Evolutionary conservation across 208 protist species (phyloP).

Genomic region (Crithidia expoeki): DNA sequence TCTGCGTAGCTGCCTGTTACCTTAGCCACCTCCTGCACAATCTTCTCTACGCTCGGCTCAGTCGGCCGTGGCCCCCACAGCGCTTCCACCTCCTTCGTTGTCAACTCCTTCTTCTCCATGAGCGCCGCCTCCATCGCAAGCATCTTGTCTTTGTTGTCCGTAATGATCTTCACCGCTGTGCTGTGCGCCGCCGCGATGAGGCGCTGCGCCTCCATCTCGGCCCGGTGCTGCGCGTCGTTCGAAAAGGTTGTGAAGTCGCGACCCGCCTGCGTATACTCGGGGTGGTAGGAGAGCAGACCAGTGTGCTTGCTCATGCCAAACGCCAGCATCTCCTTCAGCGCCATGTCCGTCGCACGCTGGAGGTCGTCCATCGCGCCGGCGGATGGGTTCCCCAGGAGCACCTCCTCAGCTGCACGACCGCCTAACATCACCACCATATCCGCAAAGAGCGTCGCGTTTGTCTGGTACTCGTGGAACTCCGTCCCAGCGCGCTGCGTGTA

Average conservation of each 20-base stretch:
- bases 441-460: slow-evolving; percentile 85
- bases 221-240: slow-evolving; percentile 71
- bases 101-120: slow-evolving; percentile 84
- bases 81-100: slow-evolving; percentile 64
- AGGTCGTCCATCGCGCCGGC: slow-evolving; percentile 90
- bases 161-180: slow-evolving; percentile 60
- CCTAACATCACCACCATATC: slow-evolving; percentile 89
- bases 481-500: slow-evolving; percentile 88
- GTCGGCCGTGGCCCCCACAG: slow-evolving; percentile 77
- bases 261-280: slow-evolving; percentile 80
- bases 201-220: slow-evolving; percentile 75
- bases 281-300: slow-evolving; percentile 82
- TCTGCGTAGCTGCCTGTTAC: slow-evolving; percentile 22
- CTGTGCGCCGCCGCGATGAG: slow-evolving; percentile 72
- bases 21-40: slow-evolving; percentile 39
- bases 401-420: slow-evolving; percentile 84
- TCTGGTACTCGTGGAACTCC: slow-evolving; percentile 90
- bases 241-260: slow-evolving; percentile 86
- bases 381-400: slow-evolving; percentile 89
- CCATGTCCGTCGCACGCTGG: slow-evolving; percentile 84
- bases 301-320: slow-evolving; percentile 85
- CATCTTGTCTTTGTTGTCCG: slow-evolving; percentile 61
- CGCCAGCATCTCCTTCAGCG: slow-evolving; percentile 80
- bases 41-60: slow-evolving; percentile 61
- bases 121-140: slow-evolving; percentile 52